Conservation (phyloP, 2,329 filamentous ascomycete genomes). For the Chaetomium sp. region DNA sequence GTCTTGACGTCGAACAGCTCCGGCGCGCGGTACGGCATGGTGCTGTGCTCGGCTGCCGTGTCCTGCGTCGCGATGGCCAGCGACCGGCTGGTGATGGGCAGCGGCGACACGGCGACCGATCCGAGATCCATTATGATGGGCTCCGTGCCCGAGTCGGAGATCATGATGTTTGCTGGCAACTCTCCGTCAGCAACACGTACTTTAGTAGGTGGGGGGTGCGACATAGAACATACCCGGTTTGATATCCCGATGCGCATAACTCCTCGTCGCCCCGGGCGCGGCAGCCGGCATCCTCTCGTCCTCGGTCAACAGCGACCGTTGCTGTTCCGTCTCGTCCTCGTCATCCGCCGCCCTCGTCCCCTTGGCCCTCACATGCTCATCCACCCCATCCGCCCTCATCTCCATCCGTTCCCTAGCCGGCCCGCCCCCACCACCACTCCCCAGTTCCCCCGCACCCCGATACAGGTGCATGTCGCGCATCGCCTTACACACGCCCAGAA, state of each 20-base stretch:
- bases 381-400: slow-evolving; percentile 48
- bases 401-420: slow-evolving; percentile 52
- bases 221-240: slow-evolving; percentile 78
- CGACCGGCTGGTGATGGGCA: slow-evolving; percentile 85
- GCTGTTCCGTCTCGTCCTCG: slow-evolving; percentile 72
- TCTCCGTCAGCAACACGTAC: background rate
- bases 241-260: slow-evolving; percentile 94
- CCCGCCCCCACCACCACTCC: slow-evolving; percentile 25
- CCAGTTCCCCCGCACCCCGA: slow-evolving; percentile 49
- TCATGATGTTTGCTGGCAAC: slow-evolving; percentile 86
- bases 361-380: slow-evolving; percentile 43
- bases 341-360: slow-evolving; percentile 56
- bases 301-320: slow-evolving; percentile 81
- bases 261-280: slow-evolving; percentile 65
- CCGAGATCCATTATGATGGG: slow-evolving; percentile 98
- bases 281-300: slow-evolving; percentile 68
- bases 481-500: slow-evolving; percentile 87
- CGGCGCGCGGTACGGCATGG: slow-evolving; percentile 97
- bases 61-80: slow-evolving; percentile 92
- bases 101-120: slow-evolving; percentile 83
- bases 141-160: slow-evolving; percentile 82
- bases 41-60: slow-evolving; percentile 91
- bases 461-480: slow-evolving; percentile 92
- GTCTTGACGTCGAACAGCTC: slow-evolving; percentile 98
- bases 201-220: background rate